Base-by-base conservation (phyloP, 2,329 filamentous ascomycete genomes). In the Dichotomopilus funicola region DNA sequence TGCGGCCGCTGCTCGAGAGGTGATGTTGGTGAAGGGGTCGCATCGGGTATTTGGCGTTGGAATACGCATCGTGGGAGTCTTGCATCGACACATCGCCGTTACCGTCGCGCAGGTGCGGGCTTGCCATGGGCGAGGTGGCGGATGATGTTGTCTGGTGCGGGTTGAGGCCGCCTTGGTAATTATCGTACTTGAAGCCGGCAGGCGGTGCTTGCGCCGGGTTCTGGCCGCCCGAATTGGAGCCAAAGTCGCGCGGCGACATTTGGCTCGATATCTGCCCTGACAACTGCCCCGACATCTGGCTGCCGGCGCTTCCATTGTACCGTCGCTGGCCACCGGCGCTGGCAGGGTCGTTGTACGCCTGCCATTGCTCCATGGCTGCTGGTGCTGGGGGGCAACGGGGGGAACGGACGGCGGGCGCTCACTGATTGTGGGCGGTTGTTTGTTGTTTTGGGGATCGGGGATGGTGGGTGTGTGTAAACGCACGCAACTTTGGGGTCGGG, bases 31-130 rank as follows among this genome's bases (percentile, higher is more conserved):
- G 87, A 70, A 83, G 83, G 44, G 89, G 83, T 63, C 89, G 84
- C 73, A 90, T 83, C 58, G 88, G 82, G 72, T 96, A 95, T 72
- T 95, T 95, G 67, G 89, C 84, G 71, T 86, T 83, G 66, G 87
- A 86, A 73, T 95, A 95, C 48, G 88, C 83, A 71, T 96, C 91
- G 62, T 80, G 79, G 59, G 82, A 77, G 71, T 96, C 91, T 72
- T 94, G 89, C 91, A 96, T 96, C 59, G 86, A 77, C 56, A 89
- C 79, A 72, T 91, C 88, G 66, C 85, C 82, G 68, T 87, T 89
- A 62, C 82, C 81, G 72, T 89, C 86, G 75, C 86, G 85, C 66
- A 79, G 71, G 65, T 83, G 80, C 63, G 80, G 76, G 61, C 77
- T 78, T 56, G 73, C 71, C 66, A 82, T 75, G 59, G 84, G 78